phyloP scores from a whole-genome alignment of 148 eudicot genomes.

The Rhododendron mucronatum region DNA sequence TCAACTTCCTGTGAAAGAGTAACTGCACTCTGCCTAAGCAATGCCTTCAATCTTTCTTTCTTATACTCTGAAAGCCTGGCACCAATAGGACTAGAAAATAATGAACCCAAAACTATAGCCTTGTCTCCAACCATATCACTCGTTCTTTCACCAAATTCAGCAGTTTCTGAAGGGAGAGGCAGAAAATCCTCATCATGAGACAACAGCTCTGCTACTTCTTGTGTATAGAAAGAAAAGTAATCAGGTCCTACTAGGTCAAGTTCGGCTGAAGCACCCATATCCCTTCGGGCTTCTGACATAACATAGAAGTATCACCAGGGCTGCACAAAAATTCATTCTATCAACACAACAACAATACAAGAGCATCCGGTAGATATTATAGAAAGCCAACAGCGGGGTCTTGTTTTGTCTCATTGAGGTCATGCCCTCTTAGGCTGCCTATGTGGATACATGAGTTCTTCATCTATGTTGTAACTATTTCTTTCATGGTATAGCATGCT shows the following conservation, averaged over 20 bases:
- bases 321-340: constrained; percentile 7
- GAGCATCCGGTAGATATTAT: neutral
- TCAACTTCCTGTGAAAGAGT: constrained; percentile 56
- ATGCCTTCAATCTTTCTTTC: constrained; percentile 48
- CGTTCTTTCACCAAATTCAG: constrained; percentile 14
- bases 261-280: constrained; percentile 24
- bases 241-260: constrained; percentile 42
- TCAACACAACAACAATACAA: neutral
- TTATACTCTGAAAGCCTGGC: constrained; percentile 35
- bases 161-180: constrained; percentile 19
- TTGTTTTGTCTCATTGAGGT: neutral
- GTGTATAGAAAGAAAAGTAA: constrained; percentile 48
- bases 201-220: constrained; percentile 38
- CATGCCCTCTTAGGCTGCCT: neutral
- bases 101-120: constrained; percentile 18
- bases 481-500: neutral
- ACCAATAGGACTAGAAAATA: constrained; percentile 41
- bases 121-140: constrained; percentile 2
- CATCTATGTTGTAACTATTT: neutral
- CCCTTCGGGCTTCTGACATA: constrained; percentile 38
- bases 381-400: neutral
- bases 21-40: constrained; percentile 45
- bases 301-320: constrained; percentile 10
- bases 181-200: constrained; percentile 33
- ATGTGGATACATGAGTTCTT: neutral